phyloP scores from a whole-genome alignment of 257 asterid genomes.

The Handroanthus guayacan region DNA sequence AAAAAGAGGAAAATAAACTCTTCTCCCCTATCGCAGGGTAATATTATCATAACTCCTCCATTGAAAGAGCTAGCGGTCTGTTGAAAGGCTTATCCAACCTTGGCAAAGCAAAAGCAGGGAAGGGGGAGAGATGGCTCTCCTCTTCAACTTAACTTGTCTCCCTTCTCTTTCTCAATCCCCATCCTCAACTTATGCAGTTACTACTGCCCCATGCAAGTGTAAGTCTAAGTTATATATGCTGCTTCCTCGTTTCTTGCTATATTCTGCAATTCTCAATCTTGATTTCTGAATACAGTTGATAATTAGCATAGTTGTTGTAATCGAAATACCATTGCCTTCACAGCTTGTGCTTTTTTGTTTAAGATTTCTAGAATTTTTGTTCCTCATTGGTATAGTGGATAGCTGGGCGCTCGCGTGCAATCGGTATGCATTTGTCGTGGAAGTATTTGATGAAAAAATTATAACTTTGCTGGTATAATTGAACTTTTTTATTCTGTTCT shows the following conservation, averaged over 20 bases:
- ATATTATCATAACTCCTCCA: too few species aligned
- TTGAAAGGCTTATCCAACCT: conserved; percentile 9
- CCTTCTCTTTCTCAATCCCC: background rate
- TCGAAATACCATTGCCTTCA: too few species aligned
- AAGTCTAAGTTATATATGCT: too few species aligned
- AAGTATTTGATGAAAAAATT: background rate
- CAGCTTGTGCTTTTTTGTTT: too few species aligned
- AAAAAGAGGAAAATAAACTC: background rate
- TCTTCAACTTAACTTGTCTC: conserved; percentile 1
- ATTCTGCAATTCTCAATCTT: background rate
- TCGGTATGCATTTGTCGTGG: background rate
- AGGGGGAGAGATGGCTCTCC: conserved; percentile 18
- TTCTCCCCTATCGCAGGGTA: background rate
- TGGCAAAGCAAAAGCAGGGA: too few species aligned
- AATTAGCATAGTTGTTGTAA: too few species aligned
- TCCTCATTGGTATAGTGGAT: background rate
- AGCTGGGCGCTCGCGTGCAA: background rate
- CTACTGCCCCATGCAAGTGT: background rate
- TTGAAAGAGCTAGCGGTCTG: background rate
- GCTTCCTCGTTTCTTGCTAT: background rate
- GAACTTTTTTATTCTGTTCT: background rate
- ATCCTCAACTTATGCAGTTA: background rate
- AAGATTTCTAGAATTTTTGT: background rate
- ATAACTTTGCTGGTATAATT: background rate
- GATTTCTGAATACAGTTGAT: background rate